Conservation (phyloP, 371 early-diverging fungal genomes). For the Mortierella sp. region DNA sequence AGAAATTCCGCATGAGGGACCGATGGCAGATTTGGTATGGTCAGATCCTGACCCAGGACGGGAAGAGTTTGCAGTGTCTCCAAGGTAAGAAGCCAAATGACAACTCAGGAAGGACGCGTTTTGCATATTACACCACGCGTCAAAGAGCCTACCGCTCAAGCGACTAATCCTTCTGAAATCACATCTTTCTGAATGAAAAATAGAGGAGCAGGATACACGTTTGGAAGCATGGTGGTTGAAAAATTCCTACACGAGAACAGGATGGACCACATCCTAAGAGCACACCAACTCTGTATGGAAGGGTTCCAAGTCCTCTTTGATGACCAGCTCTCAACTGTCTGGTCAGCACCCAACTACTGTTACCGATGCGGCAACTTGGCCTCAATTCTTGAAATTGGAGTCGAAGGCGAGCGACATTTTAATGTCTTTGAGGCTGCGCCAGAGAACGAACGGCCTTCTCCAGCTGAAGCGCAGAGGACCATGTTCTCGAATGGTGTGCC, state of each 20-base stretch:
- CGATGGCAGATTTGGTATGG: slow-evolving; percentile 99
- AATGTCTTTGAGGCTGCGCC: slow-evolving; percentile 95
- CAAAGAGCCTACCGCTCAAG: too few relatives aligned
- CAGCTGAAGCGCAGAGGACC: slow-evolving; percentile 28
- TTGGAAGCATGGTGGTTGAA: slow-evolving; percentile 89
- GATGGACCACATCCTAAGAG: slow-evolving; percentile 92
- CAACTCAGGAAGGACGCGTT: not conserved
- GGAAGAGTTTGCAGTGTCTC: slow-evolving; percentile 88
- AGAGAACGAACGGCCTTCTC: slow-evolving; percentile 73
- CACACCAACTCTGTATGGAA: slow-evolving; percentile 98
- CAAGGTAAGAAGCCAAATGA: slow-evolving; percentile 65
- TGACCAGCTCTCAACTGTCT: slow-evolving; percentile 90
- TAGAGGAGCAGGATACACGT: slow-evolving; percentile 95
- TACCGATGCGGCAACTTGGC: slow-evolving; percentile 97
- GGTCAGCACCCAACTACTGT: slow-evolving; percentile 95
- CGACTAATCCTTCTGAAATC: too few relatives aligned
- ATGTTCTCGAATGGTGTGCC: slow-evolving; percentile 41
- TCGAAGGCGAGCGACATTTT: slow-evolving; percentile 84
- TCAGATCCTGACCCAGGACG: slow-evolving; percentile 94
- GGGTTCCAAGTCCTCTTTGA: slow-evolving; percentile 94
- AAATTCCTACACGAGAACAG: slow-evolving; percentile 89
- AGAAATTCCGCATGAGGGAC: slow-evolving; percentile 99
- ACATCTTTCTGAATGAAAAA: slow-evolving; percentile 8
- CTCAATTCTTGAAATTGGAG: slow-evolving; percentile 91
- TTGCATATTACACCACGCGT: not conserved